phyloP scores from a whole-genome alignment of 768 basidiomycete species.

The Tricholoma saponaceum region DNA sequence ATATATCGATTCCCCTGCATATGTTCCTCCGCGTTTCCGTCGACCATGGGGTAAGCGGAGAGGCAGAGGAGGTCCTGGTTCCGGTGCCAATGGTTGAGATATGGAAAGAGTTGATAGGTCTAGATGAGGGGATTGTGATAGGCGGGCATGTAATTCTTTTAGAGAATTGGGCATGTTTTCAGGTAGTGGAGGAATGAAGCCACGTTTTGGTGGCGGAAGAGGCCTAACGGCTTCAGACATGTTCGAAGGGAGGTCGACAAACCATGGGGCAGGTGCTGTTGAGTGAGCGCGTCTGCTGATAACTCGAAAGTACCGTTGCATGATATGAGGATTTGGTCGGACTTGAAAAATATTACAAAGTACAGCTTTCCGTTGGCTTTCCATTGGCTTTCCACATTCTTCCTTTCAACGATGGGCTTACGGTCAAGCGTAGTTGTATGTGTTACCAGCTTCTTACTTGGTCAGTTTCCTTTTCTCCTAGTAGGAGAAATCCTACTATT shows the following conservation, averaged over 20 bases:
- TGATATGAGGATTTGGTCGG: conserved; percentile 7
- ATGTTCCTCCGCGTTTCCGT: conserved; percentile 63
- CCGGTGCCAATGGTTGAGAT: conserved; percentile 42
- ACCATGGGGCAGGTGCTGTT: conserved; percentile 50
- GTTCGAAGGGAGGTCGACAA: conserved; percentile 48
- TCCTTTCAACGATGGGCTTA: conserved; percentile 49
- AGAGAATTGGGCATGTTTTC: conserved; percentile 47
- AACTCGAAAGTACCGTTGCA: conserved; percentile 13
- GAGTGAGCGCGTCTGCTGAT: background rate
- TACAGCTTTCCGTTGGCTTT: no score
- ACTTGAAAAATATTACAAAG: background rate
- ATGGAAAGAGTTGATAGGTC: conserved; percentile 58
- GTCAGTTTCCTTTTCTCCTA: conserved; percentile 34
- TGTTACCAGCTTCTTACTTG: conserved; percentile 76
- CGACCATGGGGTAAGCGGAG: conserved; percentile 52
- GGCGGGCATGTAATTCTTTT: conserved; percentile 50
- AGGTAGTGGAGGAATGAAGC: conserved; percentile 40
- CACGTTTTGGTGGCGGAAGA: conserved; percentile 15
- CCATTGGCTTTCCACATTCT: background rate
- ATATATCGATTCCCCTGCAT: conserved; percentile 56
- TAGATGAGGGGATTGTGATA: conserved; percentile 63
- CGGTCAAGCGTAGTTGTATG: conserved; percentile 73
- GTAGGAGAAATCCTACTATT: no score
- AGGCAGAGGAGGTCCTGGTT: conserved; percentile 60
- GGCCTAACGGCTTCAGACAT: conserved; percentile 19